Percentiles rank a stretch among this genome's conserved stretches.
phyloP scores from a whole-genome alignment of 352 stramenopile species.

The Phytophthora litchii region DNA sequence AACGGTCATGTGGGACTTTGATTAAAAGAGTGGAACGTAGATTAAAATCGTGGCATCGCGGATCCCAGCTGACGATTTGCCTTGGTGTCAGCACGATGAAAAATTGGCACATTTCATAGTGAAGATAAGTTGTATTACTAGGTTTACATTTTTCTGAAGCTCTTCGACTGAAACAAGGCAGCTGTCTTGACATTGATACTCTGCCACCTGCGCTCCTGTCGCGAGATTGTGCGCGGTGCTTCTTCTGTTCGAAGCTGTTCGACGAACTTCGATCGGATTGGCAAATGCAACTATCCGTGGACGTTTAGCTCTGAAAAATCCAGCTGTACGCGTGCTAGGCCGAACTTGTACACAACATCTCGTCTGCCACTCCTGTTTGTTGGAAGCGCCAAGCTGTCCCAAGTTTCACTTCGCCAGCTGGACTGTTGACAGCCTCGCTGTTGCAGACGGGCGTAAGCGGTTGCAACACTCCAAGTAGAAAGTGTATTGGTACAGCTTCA shows the following conservation, averaged over 20 bases:
- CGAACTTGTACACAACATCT: slow-evolving; percentile 8
- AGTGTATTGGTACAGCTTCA: slow-evolving; percentile 4
- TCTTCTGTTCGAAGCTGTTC: slow-evolving; percentile 27
- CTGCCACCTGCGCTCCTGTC: slow-evolving; percentile 9
- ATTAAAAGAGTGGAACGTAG: slow-evolving; percentile 8
- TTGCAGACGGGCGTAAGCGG: slow-evolving; percentile 8
- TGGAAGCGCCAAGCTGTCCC: slow-evolving; percentile 2
- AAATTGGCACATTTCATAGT: no score
- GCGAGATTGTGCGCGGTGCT: slow-evolving; percentile 6
- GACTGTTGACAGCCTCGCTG: slow-evolving; percentile 17
- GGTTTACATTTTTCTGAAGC: no score
- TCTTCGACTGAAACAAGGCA: no score
- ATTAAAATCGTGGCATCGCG: slow-evolving; percentile 7
- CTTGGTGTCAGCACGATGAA: no score
- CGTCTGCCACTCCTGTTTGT: slow-evolving; percentile 5
- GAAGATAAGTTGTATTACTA: no score
- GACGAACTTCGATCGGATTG: slow-evolving; percentile 9
- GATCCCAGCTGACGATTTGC: background rate
- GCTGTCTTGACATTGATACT: background rate
- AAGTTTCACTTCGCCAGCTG: slow-evolving; percentile 13
- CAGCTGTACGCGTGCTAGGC: slow-evolving; percentile 8
- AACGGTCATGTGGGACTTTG: background rate
- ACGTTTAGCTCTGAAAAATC: slow-evolving; percentile 17
- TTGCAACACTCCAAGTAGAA: no score
- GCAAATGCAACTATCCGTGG: background rate